Evolutionary conservation across 305 asterid genomes (phyloP).

Genomic region (Fraxinus floribunda): DNA sequence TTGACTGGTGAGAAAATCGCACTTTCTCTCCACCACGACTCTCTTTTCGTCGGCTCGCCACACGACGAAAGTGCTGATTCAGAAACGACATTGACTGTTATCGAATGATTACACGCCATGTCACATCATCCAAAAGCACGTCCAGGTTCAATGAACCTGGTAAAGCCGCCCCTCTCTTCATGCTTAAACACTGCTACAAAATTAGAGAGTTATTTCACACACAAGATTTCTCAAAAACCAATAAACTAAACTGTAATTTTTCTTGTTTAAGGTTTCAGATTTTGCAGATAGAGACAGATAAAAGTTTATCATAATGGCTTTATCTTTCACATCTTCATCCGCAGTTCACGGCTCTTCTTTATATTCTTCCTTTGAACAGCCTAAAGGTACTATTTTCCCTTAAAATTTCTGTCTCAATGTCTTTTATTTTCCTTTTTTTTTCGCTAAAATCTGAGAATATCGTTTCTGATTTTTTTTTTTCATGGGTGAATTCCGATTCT

Average conservation of each 20-base stretch:
- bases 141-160: constrained; percentile 53
- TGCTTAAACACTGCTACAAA: constrained; percentile 2
- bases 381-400: constrained; percentile 34
- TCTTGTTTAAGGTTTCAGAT: not conserved
- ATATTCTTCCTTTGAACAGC: constrained; percentile 32
- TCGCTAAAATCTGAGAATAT: not conserved
- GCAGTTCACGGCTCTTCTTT: constrained; percentile 33
- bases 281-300: constrained; percentile 10
- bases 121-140: constrained; percentile 25
- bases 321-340: constrained; percentile 46
- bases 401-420: not conserved
- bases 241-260: not conserved
- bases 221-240: not conserved
- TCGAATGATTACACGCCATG: constrained; percentile 34
- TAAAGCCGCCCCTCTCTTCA: constrained; percentile 4
- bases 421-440: not conserved
- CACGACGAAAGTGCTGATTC: constrained; percentile 30
- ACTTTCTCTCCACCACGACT: constrained; percentile 16
- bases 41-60: constrained; percentile 13
- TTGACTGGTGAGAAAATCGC: not conserved
- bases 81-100: not conserved
- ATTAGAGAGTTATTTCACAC: not conserved
- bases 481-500: not conserved
- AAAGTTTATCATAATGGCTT: constrained; percentile 39
- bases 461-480: not conserved